These are phyloP conservation scores for Rhizopogon vesiculosus DNA, from an alignment of 768 basidiomycete species.

Conservation along the genomic window DNA sequence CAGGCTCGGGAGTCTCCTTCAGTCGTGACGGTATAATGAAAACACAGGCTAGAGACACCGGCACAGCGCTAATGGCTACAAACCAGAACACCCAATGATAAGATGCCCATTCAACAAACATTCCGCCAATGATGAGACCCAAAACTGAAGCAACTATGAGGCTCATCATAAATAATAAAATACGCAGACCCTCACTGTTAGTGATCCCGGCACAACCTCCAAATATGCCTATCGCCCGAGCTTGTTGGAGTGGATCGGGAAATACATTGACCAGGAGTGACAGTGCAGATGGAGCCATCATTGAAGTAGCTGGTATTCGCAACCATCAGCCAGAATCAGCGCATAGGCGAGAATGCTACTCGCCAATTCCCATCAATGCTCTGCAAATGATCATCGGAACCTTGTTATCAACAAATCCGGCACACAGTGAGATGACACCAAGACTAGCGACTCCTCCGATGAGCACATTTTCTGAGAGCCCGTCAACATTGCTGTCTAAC, in stretches of 20 bases:
- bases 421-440: conserved; percentile 38
- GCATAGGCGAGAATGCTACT: not conserved
- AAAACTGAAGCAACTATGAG: conserved; percentile 22
- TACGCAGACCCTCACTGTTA: conserved; percentile 26
- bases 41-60: conserved; percentile 24
- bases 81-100: conserved; percentile 55
- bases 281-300: conserved; percentile 47
- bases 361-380: conserved; percentile 46
- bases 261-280: conserved; percentile 46
- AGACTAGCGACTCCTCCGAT: conserved; percentile 35
- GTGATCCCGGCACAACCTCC: conserved; percentile 43
- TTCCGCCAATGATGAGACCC: conserved; percentile 39
- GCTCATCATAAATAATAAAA: not conserved
- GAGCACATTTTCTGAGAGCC: conserved; percentile 34
- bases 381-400: conserved; percentile 46
- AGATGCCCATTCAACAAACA: conserved; percentile 35
- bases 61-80: conserved; percentile 33
- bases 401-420: conserved; percentile 42
- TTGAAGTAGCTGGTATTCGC: conserved; percentile 33
- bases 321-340: not conserved
- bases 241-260: no score
- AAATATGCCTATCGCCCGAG: no score
- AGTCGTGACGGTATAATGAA: conserved; percentile 30
- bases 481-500: not conserved
- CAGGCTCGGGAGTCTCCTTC: not conserved